Conservation (phyloP, 176 grass and related monocot genomes). For the Bromus sterilis region DNA sequence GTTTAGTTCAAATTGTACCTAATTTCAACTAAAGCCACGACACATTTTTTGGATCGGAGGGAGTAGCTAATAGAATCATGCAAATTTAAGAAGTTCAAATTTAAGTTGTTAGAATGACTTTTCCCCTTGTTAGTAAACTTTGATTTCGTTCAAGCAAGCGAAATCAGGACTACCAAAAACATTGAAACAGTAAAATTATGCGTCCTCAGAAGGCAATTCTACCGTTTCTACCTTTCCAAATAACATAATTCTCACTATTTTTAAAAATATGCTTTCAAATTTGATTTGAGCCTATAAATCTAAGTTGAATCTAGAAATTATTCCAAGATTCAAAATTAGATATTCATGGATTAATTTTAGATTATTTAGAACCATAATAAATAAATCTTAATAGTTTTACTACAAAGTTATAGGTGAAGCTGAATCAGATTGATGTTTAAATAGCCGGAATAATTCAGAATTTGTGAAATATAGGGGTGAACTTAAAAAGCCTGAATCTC, state of each 20-base stretch:
- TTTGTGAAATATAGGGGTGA: background rate
- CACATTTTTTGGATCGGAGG: too few relatives aligned
- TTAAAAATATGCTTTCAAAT: background rate
- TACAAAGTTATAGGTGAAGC: background rate
- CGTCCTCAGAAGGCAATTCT: background rate
- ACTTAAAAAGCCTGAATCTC: background rate
- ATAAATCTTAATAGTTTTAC: background rate
- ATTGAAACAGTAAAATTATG: background rate
- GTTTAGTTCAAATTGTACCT: too few relatives aligned
- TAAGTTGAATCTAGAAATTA: too few relatives aligned
- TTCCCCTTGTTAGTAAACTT: background rate
- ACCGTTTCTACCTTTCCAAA: background rate
- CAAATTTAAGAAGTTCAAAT: background rate
- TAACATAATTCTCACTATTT: background rate
- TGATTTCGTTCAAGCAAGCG: background rate
- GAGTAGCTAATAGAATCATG: background rate
- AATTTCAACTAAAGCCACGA: too few relatives aligned
- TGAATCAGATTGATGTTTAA: background rate
- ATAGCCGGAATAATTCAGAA: background rate
- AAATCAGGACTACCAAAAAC: background rate
- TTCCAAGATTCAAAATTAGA: background rate
- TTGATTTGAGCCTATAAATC: background rate
- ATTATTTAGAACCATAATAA: background rate
- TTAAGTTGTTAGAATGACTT: background rate
- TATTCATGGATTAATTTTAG: background rate